A percentile compares a stretch with the other conserved stretches of the same genome.
phyloP scores from a whole-genome alignment of 192 early-diverging fungal species.

The Chytriomyces hyalinus region DNA sequence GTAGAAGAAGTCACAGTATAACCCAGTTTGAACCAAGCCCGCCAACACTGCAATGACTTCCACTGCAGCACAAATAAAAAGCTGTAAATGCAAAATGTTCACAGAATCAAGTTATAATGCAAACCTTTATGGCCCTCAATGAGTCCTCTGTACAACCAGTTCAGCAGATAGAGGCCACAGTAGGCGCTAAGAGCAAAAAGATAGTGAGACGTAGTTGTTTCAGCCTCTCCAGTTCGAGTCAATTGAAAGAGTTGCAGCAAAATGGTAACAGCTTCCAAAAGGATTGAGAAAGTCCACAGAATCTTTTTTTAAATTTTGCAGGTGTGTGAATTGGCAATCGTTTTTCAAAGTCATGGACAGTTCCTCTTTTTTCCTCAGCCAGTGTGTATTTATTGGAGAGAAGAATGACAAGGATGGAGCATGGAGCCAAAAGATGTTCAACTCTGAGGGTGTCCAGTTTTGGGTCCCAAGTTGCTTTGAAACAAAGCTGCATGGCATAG shows the following conservation, averaged over 20 bases:
- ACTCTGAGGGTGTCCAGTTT: conserved; percentile 88
- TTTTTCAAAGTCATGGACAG: no score
- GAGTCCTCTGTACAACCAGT: conserved; percentile 94
- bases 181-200: conserved; percentile 95
- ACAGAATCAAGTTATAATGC: neutral
- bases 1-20: conserved; percentile 98
- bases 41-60: conserved; percentile 90
- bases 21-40: conserved; percentile 89
- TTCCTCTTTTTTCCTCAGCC: conserved; percentile 47
- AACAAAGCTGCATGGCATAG: conserved; percentile 84
- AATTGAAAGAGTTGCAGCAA: conserved; percentile 97
- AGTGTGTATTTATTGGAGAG: conserved; percentile 75
- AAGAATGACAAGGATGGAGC: conserved; percentile 71
- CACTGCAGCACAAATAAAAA: conserved; percentile 33
- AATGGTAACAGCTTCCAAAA: conserved; percentile 95
- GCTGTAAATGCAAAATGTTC: neutral
- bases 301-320: conserved; percentile 55
- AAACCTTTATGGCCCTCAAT: conserved; percentile 48
- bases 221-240: conserved; percentile 94
- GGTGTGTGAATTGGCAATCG: no score
- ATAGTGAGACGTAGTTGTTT: conserved; percentile 99
- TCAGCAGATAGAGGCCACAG: conserved; percentile 83
- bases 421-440: conserved; percentile 80
- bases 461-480: conserved; percentile 92
- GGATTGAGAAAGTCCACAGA: conserved; percentile 97